These are phyloP conservation scores for Pseudogymnoascus sp. DNA, from an alignment of 2,329 filamentous ascomycete genomes.

Conservation along the genomic window DNA sequence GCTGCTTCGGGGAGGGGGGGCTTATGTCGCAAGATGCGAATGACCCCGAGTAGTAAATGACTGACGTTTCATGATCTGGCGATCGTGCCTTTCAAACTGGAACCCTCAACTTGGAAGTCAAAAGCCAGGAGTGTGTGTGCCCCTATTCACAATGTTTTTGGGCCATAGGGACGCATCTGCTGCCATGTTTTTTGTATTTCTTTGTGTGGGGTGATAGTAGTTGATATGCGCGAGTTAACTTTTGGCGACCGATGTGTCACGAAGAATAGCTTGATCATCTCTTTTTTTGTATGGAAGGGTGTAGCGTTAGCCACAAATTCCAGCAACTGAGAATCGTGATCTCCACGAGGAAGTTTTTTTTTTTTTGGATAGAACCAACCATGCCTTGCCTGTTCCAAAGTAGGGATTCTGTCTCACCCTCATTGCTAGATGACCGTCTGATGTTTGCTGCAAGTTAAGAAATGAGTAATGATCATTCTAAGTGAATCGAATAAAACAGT, in stretches of 20 bases:
- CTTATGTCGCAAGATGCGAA: neutral
- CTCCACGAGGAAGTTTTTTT: neutral
- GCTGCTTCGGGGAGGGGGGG: neutral
- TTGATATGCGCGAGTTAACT: neutral
- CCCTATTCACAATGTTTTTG: neutral
- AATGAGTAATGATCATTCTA: neutral
- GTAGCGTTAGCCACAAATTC: slow-evolving; percentile 10
- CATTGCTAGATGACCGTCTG: neutral
- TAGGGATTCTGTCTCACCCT: neutral
- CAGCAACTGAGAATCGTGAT: slow-evolving; percentile 3
- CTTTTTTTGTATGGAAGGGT: neutral
- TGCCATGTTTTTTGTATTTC: neutral
- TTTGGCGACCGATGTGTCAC: neutral
- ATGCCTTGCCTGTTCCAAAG: neutral
- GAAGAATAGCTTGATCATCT: neutral
- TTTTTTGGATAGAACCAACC: neutral
- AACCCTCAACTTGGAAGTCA: neutral
- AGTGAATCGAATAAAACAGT: neutral
- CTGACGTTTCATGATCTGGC: slow-evolving; percentile 4
- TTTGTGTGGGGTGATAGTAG: neutral
- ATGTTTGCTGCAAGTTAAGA: neutral
- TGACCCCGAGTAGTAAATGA: neutral
- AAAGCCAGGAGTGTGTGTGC: neutral
- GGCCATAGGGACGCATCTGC: neutral
- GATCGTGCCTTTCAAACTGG: neutral